Base-by-base conservation (phyloP, 78 protist genomes). In the Capsaspora owczarzaki region DNA sequence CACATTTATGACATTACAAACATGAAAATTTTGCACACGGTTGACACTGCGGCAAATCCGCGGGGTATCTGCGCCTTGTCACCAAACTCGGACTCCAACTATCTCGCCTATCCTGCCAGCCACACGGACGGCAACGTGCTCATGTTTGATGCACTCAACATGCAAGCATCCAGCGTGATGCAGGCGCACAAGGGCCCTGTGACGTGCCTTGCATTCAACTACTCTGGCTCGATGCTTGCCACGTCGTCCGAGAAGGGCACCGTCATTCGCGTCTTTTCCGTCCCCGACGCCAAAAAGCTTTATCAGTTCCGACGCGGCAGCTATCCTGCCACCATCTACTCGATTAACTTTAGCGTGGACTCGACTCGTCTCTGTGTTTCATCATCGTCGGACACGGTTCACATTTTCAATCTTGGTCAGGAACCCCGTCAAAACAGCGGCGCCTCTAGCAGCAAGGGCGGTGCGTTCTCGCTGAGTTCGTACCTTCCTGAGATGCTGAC, bases 201-300 rank as follows among this genome's bases (percentile, higher is more conserved):
- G 6, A 47, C 82, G 27, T 44, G 66, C n/a, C 44, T 89, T 12
- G 82, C 85, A 41, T 70, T 89, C n/a, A 85, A 77, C 83, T 71
- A 47, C 61, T 68, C 70, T 42, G 92, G 92, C 38, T 85, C 92
- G 22, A 35, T 85, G 61, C 75, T 89, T 12, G 92, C 92, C 42
- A 89, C 92, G 5, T 82, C 89, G 53, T 78, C 85, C 27, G 82
- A 80, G 27, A 89, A 85, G 83, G 92, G 92, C 0, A 89, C 92
- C 5, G 87, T 89, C 71, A 89, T 89, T 23, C 81, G 89, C n/a
- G 87, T 89, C 23, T 89, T 60, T 46, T 44, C 78, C 33, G 76
- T 89, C 43, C 87, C 89, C 0, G 80, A 85, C 47, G 61, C 63
- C 23, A 56, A 16, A 12, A 76, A 42, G 61, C 49, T 33, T 38